Conservation (phyloP, 1,284 basidiomycete genomes). For the Tilletia walkeri region DNA sequence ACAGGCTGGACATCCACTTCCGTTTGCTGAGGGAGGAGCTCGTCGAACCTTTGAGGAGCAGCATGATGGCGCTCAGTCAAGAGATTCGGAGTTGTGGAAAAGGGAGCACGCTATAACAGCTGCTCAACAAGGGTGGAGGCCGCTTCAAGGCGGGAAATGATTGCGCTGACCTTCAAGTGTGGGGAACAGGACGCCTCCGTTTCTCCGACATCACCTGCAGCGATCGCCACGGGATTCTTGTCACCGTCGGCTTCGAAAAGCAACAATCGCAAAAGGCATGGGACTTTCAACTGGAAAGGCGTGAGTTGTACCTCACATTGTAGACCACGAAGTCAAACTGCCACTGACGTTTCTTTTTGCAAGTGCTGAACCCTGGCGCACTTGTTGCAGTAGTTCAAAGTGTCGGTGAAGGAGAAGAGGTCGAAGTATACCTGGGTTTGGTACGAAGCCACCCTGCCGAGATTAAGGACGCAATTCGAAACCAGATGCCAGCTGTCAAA, state of each 20-base stretch:
- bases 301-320: not conserved
- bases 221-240: not conserved
- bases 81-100: constrained; percentile 57
- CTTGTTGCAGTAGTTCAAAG: constrained; percentile 64
- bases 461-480: constrained; percentile 18
- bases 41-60: constrained; percentile 57
- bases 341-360: constrained; percentile 60
- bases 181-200: constrained; percentile 61
- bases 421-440: constrained; percentile 61
- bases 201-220: constrained; percentile 57
- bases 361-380: constrained; percentile 62
- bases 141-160: constrained; percentile 54
- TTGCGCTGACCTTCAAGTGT: constrained; percentile 64
- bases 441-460: constrained; percentile 59
- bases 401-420: constrained; percentile 30
- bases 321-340: too few species aligned
- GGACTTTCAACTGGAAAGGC: not conserved
- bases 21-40: constrained; percentile 69
- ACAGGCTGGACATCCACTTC: constrained; percentile 66
- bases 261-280: not conserved
- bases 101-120: constrained; percentile 16
- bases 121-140: constrained; percentile 38
- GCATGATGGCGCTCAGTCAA: constrained; percentile 60
- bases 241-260: not conserved
- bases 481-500: not conserved